phyloP scores from a whole-genome alignment of 2,329 filamentous ascomycete genomes.

The Penicillium sp. region DNA sequence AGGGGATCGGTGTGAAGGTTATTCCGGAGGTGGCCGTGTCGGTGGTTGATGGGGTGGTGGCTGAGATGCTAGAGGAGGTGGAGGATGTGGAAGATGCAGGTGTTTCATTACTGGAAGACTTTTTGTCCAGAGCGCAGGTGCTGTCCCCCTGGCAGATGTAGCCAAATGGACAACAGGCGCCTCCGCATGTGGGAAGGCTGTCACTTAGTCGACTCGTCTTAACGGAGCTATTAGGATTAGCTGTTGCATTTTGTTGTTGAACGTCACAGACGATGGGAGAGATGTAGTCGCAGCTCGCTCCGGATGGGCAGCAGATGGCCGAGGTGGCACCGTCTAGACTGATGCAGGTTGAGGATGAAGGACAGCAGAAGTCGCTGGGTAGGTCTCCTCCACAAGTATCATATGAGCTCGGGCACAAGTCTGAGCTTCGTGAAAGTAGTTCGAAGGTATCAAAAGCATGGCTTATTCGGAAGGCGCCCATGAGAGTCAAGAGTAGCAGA shows the following conservation, averaged over 20 bases:
- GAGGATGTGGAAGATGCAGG: conserved; percentile 15
- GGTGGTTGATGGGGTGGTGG: conserved; percentile 2
- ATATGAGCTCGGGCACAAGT: conserved; percentile 33
- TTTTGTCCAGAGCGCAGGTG: conserved; percentile 28
- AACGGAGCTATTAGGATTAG: conserved; percentile 35
- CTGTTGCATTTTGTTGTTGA: conserved; percentile 38
- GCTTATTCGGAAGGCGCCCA: conserved; percentile 22
- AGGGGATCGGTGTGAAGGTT: conserved; percentile 21
- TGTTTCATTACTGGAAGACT: conserved; percentile 18
- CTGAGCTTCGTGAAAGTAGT: conserved; percentile 23
- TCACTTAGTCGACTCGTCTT: conserved; percentile 43
- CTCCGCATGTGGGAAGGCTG: conserved; percentile 41
- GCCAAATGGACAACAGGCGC: conserved; percentile 46
- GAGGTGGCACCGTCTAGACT: conserved; percentile 41
- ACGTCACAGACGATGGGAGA: conserved; percentile 43
- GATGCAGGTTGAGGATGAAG: conserved; percentile 39
- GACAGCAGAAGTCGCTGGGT: conserved; percentile 44
- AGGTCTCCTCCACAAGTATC: conserved; percentile 37
- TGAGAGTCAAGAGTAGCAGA: conserved; percentile 24
- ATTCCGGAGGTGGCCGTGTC: conserved; percentile 17
- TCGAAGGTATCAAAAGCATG: conserved; percentile 14
- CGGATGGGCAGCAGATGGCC: conserved; percentile 46
- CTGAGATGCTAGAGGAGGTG: conserved; percentile 13
- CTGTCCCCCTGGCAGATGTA: conserved; percentile 39
- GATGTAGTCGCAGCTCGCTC: conserved; percentile 40